These are phyloP conservation scores for Apiotrichum gamsii DNA, from an alignment of 1,284 basidiomycete species.

Conservation along the genomic window DNA sequence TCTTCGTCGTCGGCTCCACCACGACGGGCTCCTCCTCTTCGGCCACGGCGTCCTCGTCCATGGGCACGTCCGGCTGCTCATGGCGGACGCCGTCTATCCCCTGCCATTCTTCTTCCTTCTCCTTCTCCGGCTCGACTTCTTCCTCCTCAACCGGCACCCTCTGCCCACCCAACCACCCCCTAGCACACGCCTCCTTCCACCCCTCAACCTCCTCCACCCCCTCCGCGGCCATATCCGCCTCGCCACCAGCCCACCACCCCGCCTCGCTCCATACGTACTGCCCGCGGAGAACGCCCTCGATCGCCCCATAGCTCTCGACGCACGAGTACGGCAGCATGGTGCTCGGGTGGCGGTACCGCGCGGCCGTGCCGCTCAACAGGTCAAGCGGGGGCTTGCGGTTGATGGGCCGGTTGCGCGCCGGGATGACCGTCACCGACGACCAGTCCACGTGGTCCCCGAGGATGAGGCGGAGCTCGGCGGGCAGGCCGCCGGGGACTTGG, in stretches of 20 bases:
- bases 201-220: slow-evolving; percentile 32
- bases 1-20: background rate
- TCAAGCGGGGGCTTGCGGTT: slow-evolving; percentile 43
- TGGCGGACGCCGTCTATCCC: too few relatives aligned
- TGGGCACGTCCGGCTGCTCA: too few relatives aligned
- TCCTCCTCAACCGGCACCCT: slow-evolving; percentile 12
- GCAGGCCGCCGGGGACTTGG: slow-evolving; percentile 43
- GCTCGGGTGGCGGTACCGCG: slow-evolving; percentile 49
- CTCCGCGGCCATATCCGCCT: slow-evolving; percentile 32
- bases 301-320: slow-evolving; percentile 43
- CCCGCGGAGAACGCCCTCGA: slow-evolving; percentile 32
- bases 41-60: slow-evolving; percentile 7
- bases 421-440: slow-evolving; percentile 44
- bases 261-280: slow-evolving; percentile 33
- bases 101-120: slow-evolving; percentile 6
- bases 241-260: slow-evolving; percentile 37
- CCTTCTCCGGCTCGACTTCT: slow-evolving; percentile 12
- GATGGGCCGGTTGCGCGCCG: slow-evolving; percentile 45
- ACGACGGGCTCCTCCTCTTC: background rate
- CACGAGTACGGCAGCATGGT: slow-evolving; percentile 48
- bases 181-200: slow-evolving; percentile 30
- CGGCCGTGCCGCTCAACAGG: slow-evolving; percentile 50
- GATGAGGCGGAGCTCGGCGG: slow-evolving; percentile 46
- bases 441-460: slow-evolving; percentile 50
- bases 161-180: slow-evolving; percentile 32